phyloP scores from a whole-genome alignment of 441 rosid genomes.

The Cnidoscolus chayamansa region DNA sequence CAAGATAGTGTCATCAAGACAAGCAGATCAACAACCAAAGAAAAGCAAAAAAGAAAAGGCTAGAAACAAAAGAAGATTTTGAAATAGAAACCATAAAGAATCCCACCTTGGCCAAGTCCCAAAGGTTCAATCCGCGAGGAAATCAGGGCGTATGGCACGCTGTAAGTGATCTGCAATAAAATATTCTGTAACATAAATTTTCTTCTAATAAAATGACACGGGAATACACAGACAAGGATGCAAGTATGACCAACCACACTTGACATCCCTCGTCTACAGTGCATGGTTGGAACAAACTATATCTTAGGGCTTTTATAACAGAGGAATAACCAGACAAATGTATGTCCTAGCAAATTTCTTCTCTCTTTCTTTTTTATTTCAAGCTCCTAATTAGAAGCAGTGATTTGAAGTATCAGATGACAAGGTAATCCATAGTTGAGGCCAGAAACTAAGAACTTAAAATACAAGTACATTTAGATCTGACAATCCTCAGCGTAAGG shows the following conservation, averaged over 20 bases:
- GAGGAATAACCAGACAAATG: background rate
- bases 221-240: constrained; percentile 1
- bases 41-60: constrained; percentile 14
- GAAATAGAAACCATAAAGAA: background rate
- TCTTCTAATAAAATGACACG: background rate
- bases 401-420: background rate
- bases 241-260: background rate
- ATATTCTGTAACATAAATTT: constrained; percentile 23
- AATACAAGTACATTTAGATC: constrained; percentile 11
- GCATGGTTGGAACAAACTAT: constrained; percentile 1
- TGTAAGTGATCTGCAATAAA: constrained; percentile 77
- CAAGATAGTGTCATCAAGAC: constrained; percentile 24
- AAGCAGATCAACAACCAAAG: constrained; percentile 23
- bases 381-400: background rate
- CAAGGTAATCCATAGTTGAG: constrained; percentile 5
- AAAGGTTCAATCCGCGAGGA: constrained; percentile 78
- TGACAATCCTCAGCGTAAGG: background rate
- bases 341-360: background rate
- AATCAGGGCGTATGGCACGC: constrained; percentile 93
- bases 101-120: constrained; percentile 95
- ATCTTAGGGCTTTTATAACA: constrained; percentile 10
- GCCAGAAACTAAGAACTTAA: constrained; percentile 9
- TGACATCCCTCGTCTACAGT: constrained; percentile 3
- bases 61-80: background rate
- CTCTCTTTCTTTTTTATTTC: too few species aligned